These are phyloP conservation scores for Triticum aestivum DNA, from an alignment of 176 grass and related monocot species.

Conservation along the genomic window IWGSC_CS_RefSeq_v2.1 NC_057795.1:402983469-402983968, in stretches of 20 bases:
- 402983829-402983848: neutral
- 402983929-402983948: too few species aligned
- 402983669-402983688: neutral
- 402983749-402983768: neutral
- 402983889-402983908: too few species aligned
- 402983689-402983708: neutral
- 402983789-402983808: neutral
- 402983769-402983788: neutral
- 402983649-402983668: neutral
- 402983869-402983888: too few species aligned
- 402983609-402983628: neutral
- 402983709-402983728: neutral
- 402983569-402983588: neutral
- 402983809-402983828: neutral
- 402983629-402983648: neutral
- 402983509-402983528: constrained; percentile 13
- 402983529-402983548: constrained; percentile 10
- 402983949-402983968: too few species aligned
- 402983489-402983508: constrained; percentile 16
- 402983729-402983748: too few species aligned
- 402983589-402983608: neutral
- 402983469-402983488: constrained; percentile 4
- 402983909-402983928: too few species aligned
- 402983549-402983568: neutral
- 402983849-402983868: neutral